Evolutionary conservation across 257 asterid species (phyloP), one percentile per base, ranked within the genome.

Genomic region (Avicennia marina): DNA sequence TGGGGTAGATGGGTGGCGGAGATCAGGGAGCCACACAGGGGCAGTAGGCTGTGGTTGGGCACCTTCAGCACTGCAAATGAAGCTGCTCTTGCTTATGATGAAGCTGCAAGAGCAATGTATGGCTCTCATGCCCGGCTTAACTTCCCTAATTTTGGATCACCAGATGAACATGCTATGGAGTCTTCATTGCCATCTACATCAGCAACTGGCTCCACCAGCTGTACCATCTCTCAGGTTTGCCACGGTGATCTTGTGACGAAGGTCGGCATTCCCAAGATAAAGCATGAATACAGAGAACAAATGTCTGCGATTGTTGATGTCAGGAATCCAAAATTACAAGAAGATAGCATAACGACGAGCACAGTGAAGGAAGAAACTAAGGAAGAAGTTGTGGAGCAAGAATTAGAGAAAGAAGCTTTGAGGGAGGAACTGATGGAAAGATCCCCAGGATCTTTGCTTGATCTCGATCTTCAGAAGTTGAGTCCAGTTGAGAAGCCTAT

Each of bases 1-100:
- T 81, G 89, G 89, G 86, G 89, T 9, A 81, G 75, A 71, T 81
- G 89, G 89, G 89, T 81, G 21, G 79, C 89, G 1, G 89, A 81
- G 72, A 81, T 81, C n/a, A 60, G 89, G 40, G 89, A 78, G 73
- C 89, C 89, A 0, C 76, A 71, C 32, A 31, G 81, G 39, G 86
- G 86, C 13, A 68, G 59, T 29, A 73, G 89, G 58, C 50, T 81
- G 7, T 81, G 89, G 89, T 29, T 81, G 15, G 89, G 89, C 11
- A 81, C 83, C 0, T 81, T 67, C 3, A 27, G 66, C 46, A 75
- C 74, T 2, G 86, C 77, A 0, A 7, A 18, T 0, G 83, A 78
- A 12, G 89, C 89, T 32, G 89, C 89, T 45, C 58, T 31, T 7
- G 81, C 86, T 53, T 81, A 81, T 16, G 89, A 81, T 40, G 89